phyloP scores from a whole-genome alignment of 169 alveolate species.

The Theileria annulata region DNA sequence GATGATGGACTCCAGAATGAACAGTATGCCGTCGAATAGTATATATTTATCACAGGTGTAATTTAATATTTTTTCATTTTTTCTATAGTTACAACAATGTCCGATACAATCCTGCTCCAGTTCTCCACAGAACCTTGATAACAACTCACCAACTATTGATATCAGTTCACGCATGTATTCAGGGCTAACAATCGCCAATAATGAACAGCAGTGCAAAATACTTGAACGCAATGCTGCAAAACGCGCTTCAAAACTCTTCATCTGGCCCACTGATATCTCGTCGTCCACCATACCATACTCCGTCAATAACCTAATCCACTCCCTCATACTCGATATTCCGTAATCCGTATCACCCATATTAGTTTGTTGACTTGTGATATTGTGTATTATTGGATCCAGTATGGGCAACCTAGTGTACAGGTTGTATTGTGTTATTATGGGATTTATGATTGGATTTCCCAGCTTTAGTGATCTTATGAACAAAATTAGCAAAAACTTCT shows the following conservation, averaged over 20 bases:
- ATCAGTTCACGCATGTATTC: constrained; percentile 40
- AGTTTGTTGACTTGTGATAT: neutral
- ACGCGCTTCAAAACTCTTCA: constrained; percentile 58
- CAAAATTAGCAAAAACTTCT: constrained; percentile 35
- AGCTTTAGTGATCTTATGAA: constrained; percentile 53
- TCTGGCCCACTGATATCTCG: constrained; percentile 60
- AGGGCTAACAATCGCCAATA: constrained; percentile 50
- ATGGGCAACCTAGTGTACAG: neutral
- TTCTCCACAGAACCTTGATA: constrained; percentile 25
- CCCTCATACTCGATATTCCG: neutral
- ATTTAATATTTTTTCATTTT: constrained; percentile 39
- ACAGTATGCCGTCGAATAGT: constrained; percentile 55
- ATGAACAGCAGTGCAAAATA: constrained; percentile 35
- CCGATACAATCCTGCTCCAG: constrained; percentile 33
- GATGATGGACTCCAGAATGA: constrained; percentile 59
- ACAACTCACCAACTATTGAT: constrained; percentile 48
- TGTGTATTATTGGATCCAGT: constrained; percentile 4
- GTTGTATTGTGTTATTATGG: neutral
- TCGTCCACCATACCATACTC: constrained; percentile 49
- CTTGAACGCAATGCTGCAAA: constrained; percentile 67
- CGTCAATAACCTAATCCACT: constrained; percentile 42
- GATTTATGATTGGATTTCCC: constrained; percentile 41
- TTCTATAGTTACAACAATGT: constrained; percentile 32
- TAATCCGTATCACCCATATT: neutral
- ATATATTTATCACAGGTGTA: constrained; percentile 58